Conservation (phyloP, 352 stramenopile genomes). For the Pelagophyceae sp. region DNA sequence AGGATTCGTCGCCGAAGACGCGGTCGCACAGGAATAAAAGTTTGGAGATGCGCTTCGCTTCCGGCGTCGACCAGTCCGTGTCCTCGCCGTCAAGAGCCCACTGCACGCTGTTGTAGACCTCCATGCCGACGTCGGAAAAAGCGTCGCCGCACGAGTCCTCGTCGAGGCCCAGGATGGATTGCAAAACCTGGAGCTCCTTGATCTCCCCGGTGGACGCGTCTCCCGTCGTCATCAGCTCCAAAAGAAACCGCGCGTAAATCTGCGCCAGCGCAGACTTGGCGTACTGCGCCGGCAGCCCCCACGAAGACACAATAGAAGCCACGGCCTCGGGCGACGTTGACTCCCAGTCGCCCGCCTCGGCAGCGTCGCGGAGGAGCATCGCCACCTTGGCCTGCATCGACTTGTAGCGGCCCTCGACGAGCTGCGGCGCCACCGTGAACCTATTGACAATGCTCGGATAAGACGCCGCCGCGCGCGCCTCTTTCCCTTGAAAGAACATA, state of each 20-base stretch:
- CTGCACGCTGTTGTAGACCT: slow-evolving; percentile 6
- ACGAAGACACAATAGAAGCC: neutral
- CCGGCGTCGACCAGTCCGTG: neutral
- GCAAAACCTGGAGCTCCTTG: neutral
- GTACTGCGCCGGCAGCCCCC: neutral
- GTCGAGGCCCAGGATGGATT: neutral
- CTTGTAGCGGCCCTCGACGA: slow-evolving; percentile 21
- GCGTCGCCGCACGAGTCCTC: neutral
- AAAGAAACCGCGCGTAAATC: slow-evolving; percentile 5
- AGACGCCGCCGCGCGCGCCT: too few species aligned
- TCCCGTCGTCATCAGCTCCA: neutral
- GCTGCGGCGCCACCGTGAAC: neutral
- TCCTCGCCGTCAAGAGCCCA: neutral
- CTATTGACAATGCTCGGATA: too few species aligned
- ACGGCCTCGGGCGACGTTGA: neutral
- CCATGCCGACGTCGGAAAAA: neutral
- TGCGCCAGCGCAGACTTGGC: neutral
- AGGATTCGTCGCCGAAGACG: neutral
- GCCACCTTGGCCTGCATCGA: slow-evolving; percentile 1
- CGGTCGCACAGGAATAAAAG: neutral
- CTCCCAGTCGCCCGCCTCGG: neutral
- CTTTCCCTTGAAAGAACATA: too few species aligned
- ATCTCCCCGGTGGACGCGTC: neutral
- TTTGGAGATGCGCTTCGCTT: neutral
- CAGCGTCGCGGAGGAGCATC: neutral